Base-by-base conservation (phyloP, 305 asterid species). In the Euphrasia arctica region DNA sequence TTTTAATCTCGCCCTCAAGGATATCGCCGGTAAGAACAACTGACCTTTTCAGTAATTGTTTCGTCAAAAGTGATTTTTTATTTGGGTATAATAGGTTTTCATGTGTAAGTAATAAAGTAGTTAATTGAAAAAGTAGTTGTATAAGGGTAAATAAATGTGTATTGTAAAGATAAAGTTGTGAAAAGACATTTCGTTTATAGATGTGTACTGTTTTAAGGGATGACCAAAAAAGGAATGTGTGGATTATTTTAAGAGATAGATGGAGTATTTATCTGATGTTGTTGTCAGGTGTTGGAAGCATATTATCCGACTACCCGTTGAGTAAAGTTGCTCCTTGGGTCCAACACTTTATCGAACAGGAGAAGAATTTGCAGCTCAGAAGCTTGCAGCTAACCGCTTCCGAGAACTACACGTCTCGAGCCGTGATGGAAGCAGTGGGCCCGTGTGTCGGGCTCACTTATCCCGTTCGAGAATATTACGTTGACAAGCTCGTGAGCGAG, bases 341-440 rank as follows among this genome's bases (percentile, higher is more conserved):
- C 49, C 75, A 74, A 59, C 28, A 75, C 67, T 88, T 85, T 54
- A 85, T 93, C 66, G 85, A 77, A 71, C 83, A 77, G 52, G 97
- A 90, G 83, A 90, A 88, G 91, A 72, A 83, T 61, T 89, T 95
- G 8, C 99, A 93, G 65, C 90, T 88, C 75, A 86, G 85, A 83
- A 88, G 96, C 74, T 82, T 93, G 72, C 95, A 85, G 52, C 91
- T 90, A 72, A 93, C 86, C 72, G 99, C 99, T 62, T 93, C 97
- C 0, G 99, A 93, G 77, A 93, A 93, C 70, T 93, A 86, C 72
- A 93, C 99, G 9, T 93, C 97, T 42, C 91, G 96, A 65, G 97
- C 98, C 32, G 98, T 93, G 74, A 93, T 93, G 96, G 97, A 93
- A 81, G 98, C 96, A 14, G 97, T 93, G 69, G 98, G 97, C 75